Base-by-base conservation (phyloP, 1,284 basidiomycete genomes). In the Ganoderma sinense region DNA sequence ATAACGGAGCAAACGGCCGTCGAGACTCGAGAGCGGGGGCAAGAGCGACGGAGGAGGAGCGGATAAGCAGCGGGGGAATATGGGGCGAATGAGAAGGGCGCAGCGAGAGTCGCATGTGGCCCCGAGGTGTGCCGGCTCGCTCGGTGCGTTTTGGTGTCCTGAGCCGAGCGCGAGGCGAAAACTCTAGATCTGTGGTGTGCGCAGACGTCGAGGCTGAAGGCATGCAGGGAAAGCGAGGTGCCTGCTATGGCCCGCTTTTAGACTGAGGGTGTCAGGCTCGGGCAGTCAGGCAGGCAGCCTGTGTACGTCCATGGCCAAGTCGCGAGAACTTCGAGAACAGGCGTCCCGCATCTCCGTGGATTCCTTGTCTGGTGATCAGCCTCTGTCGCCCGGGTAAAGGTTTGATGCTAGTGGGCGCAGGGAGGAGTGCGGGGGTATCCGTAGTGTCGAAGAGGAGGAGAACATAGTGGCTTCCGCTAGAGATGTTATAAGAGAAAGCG, bases 361-460 rank as follows among this genome's bases (percentile, higher is more conserved):
- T 67, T 64, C 72, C 64, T 62, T 65, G 72, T 71, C 72, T 62
- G 69, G 70, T 70, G 72, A 70, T 70, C 72, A 71, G 29, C 53
- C 4, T 40, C 39, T 20, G 59, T 40, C 36, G 58, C n/a, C 23
- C 36, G 39, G 39, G 26, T 51, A 39, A 45, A 62, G 61, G 39
- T 62, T 67, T 61, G 53, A 41, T 59, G 63, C 62, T 59, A 23
- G n/a, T 36, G 53, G 29, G 18, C 39, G 43, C n/a, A 39, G 33
- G 14, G 61, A 20, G 4, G 29, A 23, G 31, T 62, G 29, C 29
- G 18, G 26, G n/a, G 20, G 16, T 18, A 41, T 14, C 43, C 20
- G 48, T 14, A 13, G n/a, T n/a, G 1, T n/a, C 13, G 31, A 18
- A 29, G n/a, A 20, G 58, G 41, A 45, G 39, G 66, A 62, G 66